These are phyloP conservation scores for Sclerotinia spermophila DNA, from an alignment of 2,329 filamentous ascomycete species.

Conservation along the genomic window DNA sequence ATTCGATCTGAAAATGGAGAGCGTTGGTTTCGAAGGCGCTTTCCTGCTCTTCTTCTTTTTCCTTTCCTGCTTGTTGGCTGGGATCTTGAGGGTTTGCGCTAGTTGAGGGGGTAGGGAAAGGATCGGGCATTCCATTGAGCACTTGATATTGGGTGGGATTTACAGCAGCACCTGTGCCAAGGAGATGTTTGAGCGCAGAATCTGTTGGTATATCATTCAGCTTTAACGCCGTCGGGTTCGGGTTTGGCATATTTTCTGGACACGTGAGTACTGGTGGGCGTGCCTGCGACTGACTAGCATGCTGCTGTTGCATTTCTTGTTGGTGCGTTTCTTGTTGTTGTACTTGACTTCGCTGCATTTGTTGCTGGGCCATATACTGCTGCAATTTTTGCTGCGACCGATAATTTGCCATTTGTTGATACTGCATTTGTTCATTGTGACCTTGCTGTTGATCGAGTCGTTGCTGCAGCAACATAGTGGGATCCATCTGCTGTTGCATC, in stretches of 20 bases:
- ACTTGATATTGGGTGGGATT: neutral
- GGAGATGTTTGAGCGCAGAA: neutral
- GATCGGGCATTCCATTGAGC: neutral
- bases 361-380: neutral
- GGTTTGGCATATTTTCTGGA: neutral
- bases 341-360: neutral
- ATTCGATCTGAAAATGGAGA: conserved; percentile 44
- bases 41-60: conserved; percentile 60
- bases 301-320: neutral
- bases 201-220: neutral
- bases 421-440: neutral
- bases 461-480: neutral
- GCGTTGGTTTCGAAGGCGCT: conserved; percentile 39
- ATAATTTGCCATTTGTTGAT: neutral
- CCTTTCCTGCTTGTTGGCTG: conserved; percentile 65
- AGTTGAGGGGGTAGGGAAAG: conserved; percentile 43
- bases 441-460: neutral
- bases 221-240: neutral
- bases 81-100: conserved; percentile 87
- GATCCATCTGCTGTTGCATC: neutral
- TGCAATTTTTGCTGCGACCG: neutral
- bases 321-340: neutral
- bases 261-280: neutral
- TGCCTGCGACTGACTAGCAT: neutral
- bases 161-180: neutral